Evolutionary conservation across 805 yeast species (phyloP), one percentile per base, ranked within the genome.

Genomic region (Suhomyces sp.): DNA sequence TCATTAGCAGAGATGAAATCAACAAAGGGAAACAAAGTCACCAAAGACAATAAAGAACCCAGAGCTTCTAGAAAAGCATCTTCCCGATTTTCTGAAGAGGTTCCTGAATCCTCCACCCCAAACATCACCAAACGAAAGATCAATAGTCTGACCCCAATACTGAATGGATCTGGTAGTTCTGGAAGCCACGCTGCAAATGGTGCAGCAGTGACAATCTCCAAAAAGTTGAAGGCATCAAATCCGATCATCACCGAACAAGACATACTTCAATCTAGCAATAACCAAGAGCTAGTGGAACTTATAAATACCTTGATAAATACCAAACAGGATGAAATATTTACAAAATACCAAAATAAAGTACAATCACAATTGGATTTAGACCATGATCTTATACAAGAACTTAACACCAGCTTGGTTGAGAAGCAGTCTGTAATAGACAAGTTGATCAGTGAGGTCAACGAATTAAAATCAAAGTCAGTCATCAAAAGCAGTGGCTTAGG

Each of bases 321-420:
- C 4, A 48, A 54, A 20, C 65, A 59, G 33, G 69, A 65, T 40
- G 56, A 47, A 28, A 28, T 60, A 12, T 60, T 65, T 33, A 42
- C 42, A 7, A 46, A 46, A 32, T 62, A 56, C 43, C 53, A 56
- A 25, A 39, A 38, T 18, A 48, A 48, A 15, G 44, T 46, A 4
- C 40, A 38, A 26, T 33, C 43, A 7, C 53, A 48, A 27, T 37
- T 46, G 31, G 44, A 42, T 8, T 33, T 34, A 11, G 54, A 54
- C 28, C 41, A 47, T 25, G 28, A 33, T 20, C 35, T 52, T 12
- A 64, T 66, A 12, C 40, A 48, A 17, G 45, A 50, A 22, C 43
- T 65, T 19, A 41, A 53, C 15, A 35, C 36, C 6, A 53, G 58
- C 28, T 35, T 65, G 14, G 42, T 46, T 2, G 49, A 45, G n/a